Percentiles rank a stretch among this genome's conserved stretches.
Evolutionary conservation across 2,329 filamentous ascomycete genomes (phyloP).

Genomic region (Exophiala bonariae): DNA sequence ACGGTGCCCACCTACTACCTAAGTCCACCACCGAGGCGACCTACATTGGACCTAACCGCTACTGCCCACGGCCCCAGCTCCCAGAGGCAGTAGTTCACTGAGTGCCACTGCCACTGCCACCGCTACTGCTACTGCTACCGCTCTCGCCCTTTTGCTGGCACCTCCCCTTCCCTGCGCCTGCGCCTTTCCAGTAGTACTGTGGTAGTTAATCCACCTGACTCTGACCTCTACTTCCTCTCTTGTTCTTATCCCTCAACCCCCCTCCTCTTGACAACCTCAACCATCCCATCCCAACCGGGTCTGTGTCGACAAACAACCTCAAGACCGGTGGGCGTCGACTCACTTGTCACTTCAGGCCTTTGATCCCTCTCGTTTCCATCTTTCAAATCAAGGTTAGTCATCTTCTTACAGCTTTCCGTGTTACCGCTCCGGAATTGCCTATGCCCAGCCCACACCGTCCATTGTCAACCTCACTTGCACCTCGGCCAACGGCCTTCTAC

Average conservation of each 20-base stretch:
- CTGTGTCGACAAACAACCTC: constrained; percentile 13
- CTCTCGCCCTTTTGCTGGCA: too few species aligned
- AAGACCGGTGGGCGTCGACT: constrained; percentile 24
- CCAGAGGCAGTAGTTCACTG: too few species aligned
- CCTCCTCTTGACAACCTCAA: constrained; percentile 7
- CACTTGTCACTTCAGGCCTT: constrained; percentile 20
- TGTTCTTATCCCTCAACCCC: constrained; percentile 8
- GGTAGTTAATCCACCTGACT: neutral
- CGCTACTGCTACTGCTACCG: too few species aligned
- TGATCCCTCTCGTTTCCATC: constrained; percentile 2
- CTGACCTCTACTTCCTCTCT: constrained; percentile 1
- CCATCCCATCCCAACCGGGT: constrained; percentile 3
- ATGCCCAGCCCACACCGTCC: neutral
- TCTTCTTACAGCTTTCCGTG: constrained; percentile 1
- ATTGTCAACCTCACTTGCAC: neutral
- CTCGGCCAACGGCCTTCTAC: neutral
- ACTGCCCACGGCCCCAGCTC: too few species aligned
- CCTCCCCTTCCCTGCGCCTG: too few species aligned
- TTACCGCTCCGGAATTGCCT: neutral
- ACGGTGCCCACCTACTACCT: too few species aligned
- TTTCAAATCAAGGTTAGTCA: constrained; percentile 7
- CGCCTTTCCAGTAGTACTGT: too few species aligned
- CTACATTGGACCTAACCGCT: too few species aligned
- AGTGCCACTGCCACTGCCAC: too few species aligned
- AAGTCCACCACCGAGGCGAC: too few species aligned